Conservation (phyloP, 768 basidiomycete species). For the Coprinellus micaceus region DNA sequence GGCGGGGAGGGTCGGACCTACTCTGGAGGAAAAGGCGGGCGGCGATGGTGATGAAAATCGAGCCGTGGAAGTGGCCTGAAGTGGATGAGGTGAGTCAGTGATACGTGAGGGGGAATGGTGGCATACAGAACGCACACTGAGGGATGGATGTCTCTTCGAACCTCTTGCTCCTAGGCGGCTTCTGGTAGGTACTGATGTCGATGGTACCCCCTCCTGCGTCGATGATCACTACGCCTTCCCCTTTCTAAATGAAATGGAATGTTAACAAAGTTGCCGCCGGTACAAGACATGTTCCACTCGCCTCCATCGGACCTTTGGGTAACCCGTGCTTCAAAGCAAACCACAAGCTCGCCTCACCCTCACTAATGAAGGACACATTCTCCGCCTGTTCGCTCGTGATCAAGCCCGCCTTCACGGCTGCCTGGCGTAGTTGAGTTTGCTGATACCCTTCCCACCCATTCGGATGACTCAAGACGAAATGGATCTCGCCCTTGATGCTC, state of each 20-base stretch:
- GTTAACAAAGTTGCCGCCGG: not conserved
- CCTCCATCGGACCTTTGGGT: constrained; percentile 6
- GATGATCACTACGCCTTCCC: constrained; percentile 46
- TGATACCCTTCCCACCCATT: constrained; percentile 16
- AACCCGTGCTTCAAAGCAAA: constrained; percentile 8
- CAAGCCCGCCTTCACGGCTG: constrained; percentile 11
- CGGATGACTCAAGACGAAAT: constrained; percentile 14
- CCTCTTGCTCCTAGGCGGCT: constrained; percentile 16
- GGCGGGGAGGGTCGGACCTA: constrained; percentile 10
- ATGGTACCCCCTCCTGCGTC: constrained; percentile 63
- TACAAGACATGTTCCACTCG: not conserved
- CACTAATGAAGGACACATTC: constrained; percentile 11
- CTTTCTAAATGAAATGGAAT: constrained; percentile 29
- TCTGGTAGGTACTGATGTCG: constrained; percentile 50
- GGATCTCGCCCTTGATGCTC: constrained; percentile 21
- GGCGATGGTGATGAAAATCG: constrained; percentile 44
- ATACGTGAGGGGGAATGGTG: too few species aligned
- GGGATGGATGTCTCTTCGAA: constrained; percentile 48
- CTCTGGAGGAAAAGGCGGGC: constrained; percentile 34
- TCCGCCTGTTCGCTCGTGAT: constrained; percentile 12
- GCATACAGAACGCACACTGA: constrained; percentile 38
- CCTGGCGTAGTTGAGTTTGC: constrained; percentile 11
- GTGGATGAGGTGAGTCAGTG: too few species aligned
- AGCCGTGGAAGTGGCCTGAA: constrained; percentile 48
- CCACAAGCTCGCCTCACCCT: constrained; percentile 11